Conservation (phyloP, 2,329 filamentous ascomycete genomes). For the Cryphonectria japonica region DNA sequence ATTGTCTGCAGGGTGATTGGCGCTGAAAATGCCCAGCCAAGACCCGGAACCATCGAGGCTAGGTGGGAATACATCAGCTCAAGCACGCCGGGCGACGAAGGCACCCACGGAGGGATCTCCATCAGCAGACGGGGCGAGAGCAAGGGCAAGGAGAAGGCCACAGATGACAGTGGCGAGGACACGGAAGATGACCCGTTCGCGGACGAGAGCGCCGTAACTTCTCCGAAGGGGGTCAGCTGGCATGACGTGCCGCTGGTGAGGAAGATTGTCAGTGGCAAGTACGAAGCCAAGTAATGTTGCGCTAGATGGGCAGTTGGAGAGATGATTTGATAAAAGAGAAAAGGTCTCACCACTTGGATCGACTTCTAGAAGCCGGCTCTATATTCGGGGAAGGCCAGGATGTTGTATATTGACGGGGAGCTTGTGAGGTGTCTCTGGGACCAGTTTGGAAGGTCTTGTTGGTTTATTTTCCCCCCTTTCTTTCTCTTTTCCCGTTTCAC, state of each 20-base stretch:
- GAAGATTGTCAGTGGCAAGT: conserved; percentile 77
- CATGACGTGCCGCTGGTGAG: conserved; percentile 65
- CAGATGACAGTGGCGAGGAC: conserved; percentile 40
- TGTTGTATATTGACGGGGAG: not conserved
- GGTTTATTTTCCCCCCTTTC: not conserved
- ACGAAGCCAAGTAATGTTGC: conserved; percentile 57
- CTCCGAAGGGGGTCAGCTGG: conserved; percentile 54
- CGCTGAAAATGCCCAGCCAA: conserved; percentile 71
- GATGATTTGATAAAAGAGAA: not conserved
- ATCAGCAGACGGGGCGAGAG: conserved; percentile 58
- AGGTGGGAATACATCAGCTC: conserved; percentile 68
- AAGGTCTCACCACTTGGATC: not conserved
- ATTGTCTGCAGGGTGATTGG: conserved; percentile 80
- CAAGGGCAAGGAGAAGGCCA: conserved; percentile 57
- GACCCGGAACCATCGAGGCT: conserved; percentile 78
- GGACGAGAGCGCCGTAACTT: conserved; percentile 51
- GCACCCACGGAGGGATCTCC: conserved; percentile 66
- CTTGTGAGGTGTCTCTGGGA: not conserved
- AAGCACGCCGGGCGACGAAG: conserved; percentile 23
- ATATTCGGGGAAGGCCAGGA: not conserved
- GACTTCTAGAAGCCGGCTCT: not conserved
- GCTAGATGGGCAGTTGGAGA: not conserved
- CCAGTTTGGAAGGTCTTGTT: not conserved
- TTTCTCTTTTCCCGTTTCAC: not conserved
- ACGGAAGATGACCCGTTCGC: conserved; percentile 71